Evolutionary conservation across 1,284 basidiomycete genomes (phyloP).

Genomic region (Tetrapyrgos nigripes): DNA sequence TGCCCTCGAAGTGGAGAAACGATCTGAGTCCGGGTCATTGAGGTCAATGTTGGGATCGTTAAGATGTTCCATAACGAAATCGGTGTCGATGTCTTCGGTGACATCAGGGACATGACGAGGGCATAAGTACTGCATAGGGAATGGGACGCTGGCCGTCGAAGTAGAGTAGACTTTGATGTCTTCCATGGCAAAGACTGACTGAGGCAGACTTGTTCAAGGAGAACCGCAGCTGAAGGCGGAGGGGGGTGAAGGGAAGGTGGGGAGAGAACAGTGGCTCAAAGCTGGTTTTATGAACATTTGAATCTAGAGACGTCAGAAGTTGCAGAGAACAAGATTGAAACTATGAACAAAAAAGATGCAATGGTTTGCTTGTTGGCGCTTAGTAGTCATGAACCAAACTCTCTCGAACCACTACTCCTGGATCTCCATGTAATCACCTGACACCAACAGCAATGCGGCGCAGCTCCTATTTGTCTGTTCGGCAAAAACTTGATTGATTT

Average conservation of each 20-base stretch:
- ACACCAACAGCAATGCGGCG: too few species aligned
- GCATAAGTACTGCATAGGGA: constrained; percentile 29
- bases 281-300: constrained; percentile 37
- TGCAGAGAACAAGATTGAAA: constrained; percentile 36
- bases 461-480: too few species aligned
- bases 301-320: constrained; percentile 17
- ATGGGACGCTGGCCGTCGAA: constrained; percentile 40
- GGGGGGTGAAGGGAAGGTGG: constrained; percentile 24
- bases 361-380: too few species aligned
- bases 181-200: constrained; percentile 42
- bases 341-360: constrained; percentile 23
- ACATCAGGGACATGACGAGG: constrained; percentile 66
- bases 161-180: constrained; percentile 47
- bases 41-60: constrained; percentile 84
- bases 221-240: constrained; percentile 25
- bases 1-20: constrained; percentile 59
- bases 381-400: too few species aligned
- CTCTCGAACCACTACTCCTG: too few species aligned
- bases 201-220: constrained; percentile 21
- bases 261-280: constrained; percentile 23
- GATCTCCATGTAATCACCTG: too few species aligned
- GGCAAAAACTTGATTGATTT: too few species aligned
- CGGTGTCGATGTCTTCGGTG: constrained; percentile 75
- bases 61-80: constrained; percentile 72
- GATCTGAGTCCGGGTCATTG: constrained; percentile 56